Conservation (phyloP, 495 filamentous ascomycete species). For the Hyaloscypha bicolor region DNA sequence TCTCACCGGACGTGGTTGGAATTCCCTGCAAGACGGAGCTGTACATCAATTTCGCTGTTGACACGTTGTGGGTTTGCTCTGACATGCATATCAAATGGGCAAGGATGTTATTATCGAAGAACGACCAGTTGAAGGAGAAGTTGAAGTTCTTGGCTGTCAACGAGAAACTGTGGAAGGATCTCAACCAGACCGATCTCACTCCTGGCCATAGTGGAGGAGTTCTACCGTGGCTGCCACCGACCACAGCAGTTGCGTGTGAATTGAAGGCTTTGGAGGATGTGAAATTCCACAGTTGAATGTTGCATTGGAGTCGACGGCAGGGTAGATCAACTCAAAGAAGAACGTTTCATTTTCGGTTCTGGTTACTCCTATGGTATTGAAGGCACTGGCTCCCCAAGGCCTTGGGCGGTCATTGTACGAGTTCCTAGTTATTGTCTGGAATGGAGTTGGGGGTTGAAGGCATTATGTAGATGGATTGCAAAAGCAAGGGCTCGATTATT, state of each 20-base stretch:
- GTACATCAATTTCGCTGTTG: slow-evolving; percentile 16
- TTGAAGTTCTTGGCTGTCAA: slow-evolving; percentile 16
- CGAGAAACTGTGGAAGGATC: slow-evolving; percentile 6
- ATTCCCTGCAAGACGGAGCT: slow-evolving; percentile 2
- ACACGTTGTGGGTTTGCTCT: slow-evolving; percentile 21
- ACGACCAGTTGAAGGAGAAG: slow-evolving; percentile 15
- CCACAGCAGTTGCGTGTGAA: background rate
- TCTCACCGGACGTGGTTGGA: slow-evolving; percentile 6
- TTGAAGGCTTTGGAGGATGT: slow-evolving; percentile 15
- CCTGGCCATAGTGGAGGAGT: background rate
- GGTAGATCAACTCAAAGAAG: too few species aligned
- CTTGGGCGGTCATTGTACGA: too few species aligned
- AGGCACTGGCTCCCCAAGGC: too few species aligned
- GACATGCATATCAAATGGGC: slow-evolving; percentile 14
- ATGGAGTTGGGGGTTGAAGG: too few species aligned
- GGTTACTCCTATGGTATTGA: too few species aligned
- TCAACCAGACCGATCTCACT: slow-evolving; percentile 1
- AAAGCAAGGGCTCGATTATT: too few species aligned
- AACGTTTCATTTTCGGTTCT: too few species aligned
- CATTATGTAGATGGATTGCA: too few species aligned
- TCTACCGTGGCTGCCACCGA: background rate
- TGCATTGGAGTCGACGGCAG: background rate
- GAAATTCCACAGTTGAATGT: slow-evolving; percentile 8
- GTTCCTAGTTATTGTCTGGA: too few species aligned
- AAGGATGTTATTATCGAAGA: slow-evolving; percentile 13